Base-by-base conservation (phyloP, 345 rosid species). In the Lagerstroemia speciosa region DNA sequence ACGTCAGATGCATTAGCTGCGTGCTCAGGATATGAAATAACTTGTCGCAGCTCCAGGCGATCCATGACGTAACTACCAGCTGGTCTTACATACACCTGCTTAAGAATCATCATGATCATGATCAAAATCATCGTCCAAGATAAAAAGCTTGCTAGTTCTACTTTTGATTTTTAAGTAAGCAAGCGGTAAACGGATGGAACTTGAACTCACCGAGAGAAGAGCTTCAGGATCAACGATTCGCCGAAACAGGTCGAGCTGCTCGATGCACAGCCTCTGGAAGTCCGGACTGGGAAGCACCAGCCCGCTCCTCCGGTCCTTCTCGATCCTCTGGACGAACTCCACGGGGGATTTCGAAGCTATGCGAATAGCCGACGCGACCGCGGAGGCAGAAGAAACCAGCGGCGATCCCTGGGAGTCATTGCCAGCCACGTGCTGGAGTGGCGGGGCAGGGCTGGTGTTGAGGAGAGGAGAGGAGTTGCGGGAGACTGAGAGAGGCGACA, bases 11-110 rank as follows among this genome's bases (percentile, higher is more conserved):
- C 81, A 65, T 78, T 77, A 48, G 71, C 80, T 19, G 75, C 76
- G 1, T 87, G 81, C 33, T 72, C 80, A 1, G 93, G 96, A 67
- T 82, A 85, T 58, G 79, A 81, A 33, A 78, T 79, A 9, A 90
- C 87, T 65, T 90, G 87, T 29, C 98, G 92, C 65, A 93, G 81
- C 86, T 93, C 97, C 33, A 93, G 68, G 40, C 87, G 82, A 81
- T 93, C 97, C 98, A 89, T 93, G 24, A 93, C 97, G 67, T 93
- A 90, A 55, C 98, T 89, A 70, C 97, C 96, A 14, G 98, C 97
- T 17, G 96, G 98, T 78, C 96, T 83, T 72, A 89, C 96, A 66
- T 90, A 93, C 65, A 93, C 83, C 97, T 91, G 70, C 15, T 64
- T 31, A 64, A 29, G 41, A 3, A 8, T 24, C 26, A 37, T 36